A percentile compares a stretch with the other conserved stretches of the same genome.
Evolutionary conservation across 768 basidiomycete species (phyloP).

Genomic region (Imleria badia): DNA sequence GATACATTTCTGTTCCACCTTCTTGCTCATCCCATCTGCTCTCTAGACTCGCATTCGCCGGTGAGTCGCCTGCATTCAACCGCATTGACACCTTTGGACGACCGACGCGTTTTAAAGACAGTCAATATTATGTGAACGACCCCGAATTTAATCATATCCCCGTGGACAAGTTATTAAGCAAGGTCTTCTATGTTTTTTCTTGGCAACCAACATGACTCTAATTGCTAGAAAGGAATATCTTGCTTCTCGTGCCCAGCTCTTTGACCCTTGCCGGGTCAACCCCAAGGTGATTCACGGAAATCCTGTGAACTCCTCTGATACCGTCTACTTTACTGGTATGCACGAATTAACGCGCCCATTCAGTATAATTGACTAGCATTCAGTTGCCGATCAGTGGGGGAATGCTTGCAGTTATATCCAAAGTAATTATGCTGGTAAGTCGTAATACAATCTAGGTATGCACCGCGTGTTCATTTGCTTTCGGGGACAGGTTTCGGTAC

Average conservation of each 20-base stretch:
- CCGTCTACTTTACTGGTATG: constrained; percentile 88
- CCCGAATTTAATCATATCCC: constrained; percentile 78
- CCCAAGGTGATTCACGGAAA: constrained; percentile 72
- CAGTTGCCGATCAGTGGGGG: constrained; percentile 83
- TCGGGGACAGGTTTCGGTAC: constrained; percentile 76
- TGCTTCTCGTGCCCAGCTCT: constrained; percentile 71
- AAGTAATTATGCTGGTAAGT: constrained; percentile 79
- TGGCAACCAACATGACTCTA: background rate
- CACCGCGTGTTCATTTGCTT: background rate
- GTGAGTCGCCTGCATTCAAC: constrained; percentile 37
- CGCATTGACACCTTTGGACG: background rate
- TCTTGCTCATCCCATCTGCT: constrained; percentile 1
- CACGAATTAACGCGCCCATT: background rate
- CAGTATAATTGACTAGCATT: background rate
- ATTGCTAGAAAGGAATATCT: constrained; percentile 71
- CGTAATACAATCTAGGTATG: background rate
- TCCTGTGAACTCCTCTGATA: constrained; percentile 85
- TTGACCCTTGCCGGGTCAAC: constrained; percentile 68
- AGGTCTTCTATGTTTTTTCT: constrained; percentile 43
- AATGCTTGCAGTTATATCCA: constrained; percentile 90
- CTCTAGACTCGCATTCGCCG: constrained; percentile 67
- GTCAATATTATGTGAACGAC: constrained; percentile 89
- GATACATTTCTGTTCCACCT: background rate
- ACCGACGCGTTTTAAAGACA: constrained; percentile 47
- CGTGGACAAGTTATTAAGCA: constrained; percentile 79